A percentile compares a stretch with the other conserved stretches of the same genome.
These are phyloP conservation scores for Magnusiomyces suaveolens DNA, from an alignment of 1,139 yeast species.

Conservation along the genomic window DNA sequence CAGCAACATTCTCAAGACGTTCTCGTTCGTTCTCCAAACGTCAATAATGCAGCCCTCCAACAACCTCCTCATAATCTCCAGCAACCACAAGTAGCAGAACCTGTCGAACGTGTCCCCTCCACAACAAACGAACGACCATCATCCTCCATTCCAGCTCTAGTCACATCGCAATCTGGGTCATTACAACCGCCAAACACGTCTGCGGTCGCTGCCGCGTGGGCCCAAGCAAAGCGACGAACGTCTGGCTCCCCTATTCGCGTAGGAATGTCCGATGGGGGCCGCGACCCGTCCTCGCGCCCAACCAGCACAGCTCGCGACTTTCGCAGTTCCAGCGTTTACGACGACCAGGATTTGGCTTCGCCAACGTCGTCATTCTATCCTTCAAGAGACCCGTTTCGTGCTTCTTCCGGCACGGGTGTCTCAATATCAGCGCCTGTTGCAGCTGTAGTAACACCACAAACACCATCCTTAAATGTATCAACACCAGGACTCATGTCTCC, in stretches of 20 bases:
- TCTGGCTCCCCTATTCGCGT: slow-evolving; percentile 17
- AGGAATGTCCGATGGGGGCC: slow-evolving; percentile 14
- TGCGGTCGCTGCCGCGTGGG: slow-evolving; percentile 13
- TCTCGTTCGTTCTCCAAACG: not conserved
- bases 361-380: not conserved
- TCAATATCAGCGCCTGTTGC: not conserved
- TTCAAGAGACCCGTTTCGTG: not conserved
- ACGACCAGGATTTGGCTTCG: not conserved
- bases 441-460: not conserved
- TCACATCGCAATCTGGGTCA: not conserved
- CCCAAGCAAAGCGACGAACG: slow-evolving; percentile 10
- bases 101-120: slow-evolving; percentile 1
- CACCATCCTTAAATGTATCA: not conserved
- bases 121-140: not conserved
- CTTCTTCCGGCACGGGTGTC: not conserved
- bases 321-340: slow-evolving; percentile 1
- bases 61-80: slow-evolving; percentile 7
- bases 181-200: slow-evolving; percentile 8
- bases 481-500: not conserved
- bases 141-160: no score
- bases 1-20: not conserved
- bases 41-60: not conserved
- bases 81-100: slow-evolving; percentile 3
- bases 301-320: not conserved
- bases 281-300: not conserved